Base-by-base conservation (phyloP, 495 filamentous ascomycete genomes). In the Aspergillus saccharolyticus region DNA sequence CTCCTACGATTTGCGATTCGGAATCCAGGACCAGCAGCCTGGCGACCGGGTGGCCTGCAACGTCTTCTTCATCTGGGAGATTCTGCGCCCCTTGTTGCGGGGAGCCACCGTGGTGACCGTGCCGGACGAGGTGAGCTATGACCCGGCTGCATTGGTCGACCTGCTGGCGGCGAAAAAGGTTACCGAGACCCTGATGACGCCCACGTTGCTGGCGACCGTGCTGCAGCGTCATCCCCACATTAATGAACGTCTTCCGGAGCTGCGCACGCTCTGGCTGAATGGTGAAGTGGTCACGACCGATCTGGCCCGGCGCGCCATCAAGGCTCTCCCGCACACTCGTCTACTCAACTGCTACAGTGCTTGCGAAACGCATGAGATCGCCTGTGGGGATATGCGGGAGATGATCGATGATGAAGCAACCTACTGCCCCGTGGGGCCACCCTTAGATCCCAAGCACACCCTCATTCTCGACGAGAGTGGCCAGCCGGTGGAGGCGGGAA, bases 21-120 rank as follows among this genome's bases (percentile, higher is more conserved):
- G 63, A 12, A 62, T 87, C 1, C 83, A 80, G 54, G 83, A 89
- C 65, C 69, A 85, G 5, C 68, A 77, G 21, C 83, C 82, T 0
- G 83, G 84, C 3, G 85, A 87, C 57, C 81, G 85, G 1, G 84
- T 87, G 12, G 85, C 85, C 18, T 89, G 85, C 63, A 89, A 89
- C 77, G 85, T 87, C 19, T 89, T 87, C 63, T 89, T 89, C 65
- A 72, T 89, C 51, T 89, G 85, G 85, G 85, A 89, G 58, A 87
- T 87, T n/a, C 55, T 89, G 24, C 81, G 85, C 12, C 85, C 85
- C 12, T 71, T 89, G n/a, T 58, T 89, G 47, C 77, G 85, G 20
- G 85, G 85, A 63, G 85, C 84, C 3, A 87, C 85, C 2, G 84
- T 86, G 4, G 78, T 89, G 6, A 73, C 77, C 1, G 83, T 89